Conservation (phyloP, 176 grass and related monocot genomes). For the Triticum timopheevii region DNA sequence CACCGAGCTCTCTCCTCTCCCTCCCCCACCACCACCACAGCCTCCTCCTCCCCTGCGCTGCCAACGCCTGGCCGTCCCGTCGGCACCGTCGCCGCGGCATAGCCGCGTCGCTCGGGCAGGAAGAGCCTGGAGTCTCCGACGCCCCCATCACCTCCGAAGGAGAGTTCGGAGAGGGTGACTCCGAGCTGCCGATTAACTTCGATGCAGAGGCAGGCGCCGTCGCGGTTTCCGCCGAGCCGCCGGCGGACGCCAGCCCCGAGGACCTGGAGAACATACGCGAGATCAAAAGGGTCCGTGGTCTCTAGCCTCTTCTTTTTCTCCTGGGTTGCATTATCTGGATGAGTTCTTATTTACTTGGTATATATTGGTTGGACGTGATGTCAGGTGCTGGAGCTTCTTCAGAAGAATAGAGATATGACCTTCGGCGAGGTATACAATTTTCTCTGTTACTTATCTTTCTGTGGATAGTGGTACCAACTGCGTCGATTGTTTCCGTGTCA, state of each 20-base stretch:
- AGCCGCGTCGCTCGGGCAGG: conserved; percentile 46
- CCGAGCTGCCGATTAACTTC: conserved; percentile 3
- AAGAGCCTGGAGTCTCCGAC: conserved; percentile 40
- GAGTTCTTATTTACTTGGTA: conserved; percentile 11
- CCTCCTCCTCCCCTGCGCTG: conserved; percentile 5
- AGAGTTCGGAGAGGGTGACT: conserved; percentile 14
- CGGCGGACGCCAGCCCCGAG: conserved; percentile 53
- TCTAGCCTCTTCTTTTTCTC: background rate
- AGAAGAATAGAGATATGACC: conserved; percentile 91
- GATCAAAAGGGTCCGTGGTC: conserved; percentile 56
- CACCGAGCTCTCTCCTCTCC: background rate
- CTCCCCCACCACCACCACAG: background rate
- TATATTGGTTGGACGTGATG: conserved; percentile 13
- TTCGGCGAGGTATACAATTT: conserved; percentile 70
- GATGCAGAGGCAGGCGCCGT: conserved; percentile 18
- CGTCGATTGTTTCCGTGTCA: background rate
- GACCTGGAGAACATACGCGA: conserved; percentile 59
- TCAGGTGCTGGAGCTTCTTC: conserved; percentile 77
- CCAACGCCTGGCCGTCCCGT: background rate
- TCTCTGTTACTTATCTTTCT: background rate
- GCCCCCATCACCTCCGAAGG: background rate
- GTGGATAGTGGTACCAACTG: background rate
- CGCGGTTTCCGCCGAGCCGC: conserved; percentile 23
- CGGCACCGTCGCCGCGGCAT: background rate
- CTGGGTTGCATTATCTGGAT: background rate